Evolutionary conservation across 805 yeast species (phyloP).

Genomic region (Candida qinlingensis): DNA sequence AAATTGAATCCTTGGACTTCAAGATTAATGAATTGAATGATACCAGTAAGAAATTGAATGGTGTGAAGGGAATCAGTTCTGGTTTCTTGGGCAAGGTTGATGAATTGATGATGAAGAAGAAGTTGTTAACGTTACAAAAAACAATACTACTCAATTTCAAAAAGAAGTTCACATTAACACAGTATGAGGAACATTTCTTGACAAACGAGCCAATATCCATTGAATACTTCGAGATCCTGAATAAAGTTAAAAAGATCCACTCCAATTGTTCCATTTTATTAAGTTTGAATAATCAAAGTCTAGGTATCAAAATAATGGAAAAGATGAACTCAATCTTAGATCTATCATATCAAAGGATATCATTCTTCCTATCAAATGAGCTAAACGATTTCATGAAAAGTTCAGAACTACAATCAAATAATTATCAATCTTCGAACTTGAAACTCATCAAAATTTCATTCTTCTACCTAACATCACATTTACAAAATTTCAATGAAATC

Average conservation of each 20-base stretch:
- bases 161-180: slow-evolving; percentile 60
- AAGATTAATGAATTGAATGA: slow-evolving; percentile 18
- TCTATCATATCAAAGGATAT: slow-evolving; percentile 49
- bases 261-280: slow-evolving; percentile 65
- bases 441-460: slow-evolving; percentile 29
- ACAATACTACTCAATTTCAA: slow-evolving; percentile 48
- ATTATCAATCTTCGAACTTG: slow-evolving; percentile 6
- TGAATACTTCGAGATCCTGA: slow-evolving; percentile 55
- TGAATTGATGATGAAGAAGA: slow-evolving; percentile 16
- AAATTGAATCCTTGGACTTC: slow-evolving; percentile 29
- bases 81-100: slow-evolving; percentile 16
- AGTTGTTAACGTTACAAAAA: slow-evolving; percentile 37
- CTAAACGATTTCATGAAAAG: slow-evolving; percentile 16
- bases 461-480: slow-evolving; percentile 33
- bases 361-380: slow-evolving; percentile 33
- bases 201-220: slow-evolving; percentile 34
- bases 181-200: slow-evolving; percentile 63
- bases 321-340: slow-evolving; percentile 49
- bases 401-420: slow-evolving; percentile 13
- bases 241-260: slow-evolving; percentile 59
- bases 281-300: slow-evolving; percentile 58
- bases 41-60: slow-evolving; percentile 11
- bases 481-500: slow-evolving; percentile 52
- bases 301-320: slow-evolving; percentile 62
- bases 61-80: slow-evolving; percentile 11